Evolutionary conservation across 2,329 filamentous ascomycete species (phyloP).

Genomic region (Arthroderma sp.): DNA sequence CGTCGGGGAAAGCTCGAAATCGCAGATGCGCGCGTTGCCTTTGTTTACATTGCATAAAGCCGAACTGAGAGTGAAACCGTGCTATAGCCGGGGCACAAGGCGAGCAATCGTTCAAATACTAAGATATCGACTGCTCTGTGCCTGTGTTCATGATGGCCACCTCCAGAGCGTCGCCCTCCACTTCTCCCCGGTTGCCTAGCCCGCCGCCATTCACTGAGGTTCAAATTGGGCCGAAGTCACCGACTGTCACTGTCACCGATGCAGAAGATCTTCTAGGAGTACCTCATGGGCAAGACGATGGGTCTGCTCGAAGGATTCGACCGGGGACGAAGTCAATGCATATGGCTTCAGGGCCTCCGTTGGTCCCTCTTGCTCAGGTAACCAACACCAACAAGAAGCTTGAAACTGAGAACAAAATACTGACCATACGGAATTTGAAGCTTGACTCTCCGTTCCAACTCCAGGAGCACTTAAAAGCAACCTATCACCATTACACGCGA

Average conservation of each 20-base stretch:
- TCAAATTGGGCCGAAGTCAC: conserved; percentile 71
- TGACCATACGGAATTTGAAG: conserved; percentile 33
- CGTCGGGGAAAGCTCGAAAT: too few relatives aligned
- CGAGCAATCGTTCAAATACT: too few relatives aligned
- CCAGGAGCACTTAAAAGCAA: conserved; percentile 88
- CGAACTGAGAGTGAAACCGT: too few relatives aligned
- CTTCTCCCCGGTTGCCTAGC: conserved; percentile 83
- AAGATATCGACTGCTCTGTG: too few relatives aligned
- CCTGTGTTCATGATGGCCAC: conserved; percentile 28
- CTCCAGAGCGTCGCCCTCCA: conserved; percentile 42
- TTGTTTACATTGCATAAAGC: too few relatives aligned
- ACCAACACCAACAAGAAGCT: conserved; percentile 14
- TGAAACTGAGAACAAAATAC: conserved; percentile 10
- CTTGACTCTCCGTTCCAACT: conserved; percentile 96
- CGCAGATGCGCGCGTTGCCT: too few relatives aligned
- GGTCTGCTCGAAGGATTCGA: conserved; percentile 71
- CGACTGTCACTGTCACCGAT: conserved; percentile 48
- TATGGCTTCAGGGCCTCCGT: conserved; percentile 82
- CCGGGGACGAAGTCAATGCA: conserved; percentile 84
- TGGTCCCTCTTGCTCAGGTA: conserved; percentile 76
- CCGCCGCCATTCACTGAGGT: conserved; percentile 91
- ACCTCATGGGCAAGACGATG: conserved; percentile 51
- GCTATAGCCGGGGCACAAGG: too few relatives aligned
- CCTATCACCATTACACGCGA: conserved; percentile 70
- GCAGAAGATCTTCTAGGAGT: conserved; percentile 40